Percentiles rank a stretch among this genome's conserved stretches.
These are phyloP conservation scores for Colletotrichum sp. DNA, from an alignment of 2,329 filamentous ascomycete genomes.

Conservation along the genomic window DNA sequence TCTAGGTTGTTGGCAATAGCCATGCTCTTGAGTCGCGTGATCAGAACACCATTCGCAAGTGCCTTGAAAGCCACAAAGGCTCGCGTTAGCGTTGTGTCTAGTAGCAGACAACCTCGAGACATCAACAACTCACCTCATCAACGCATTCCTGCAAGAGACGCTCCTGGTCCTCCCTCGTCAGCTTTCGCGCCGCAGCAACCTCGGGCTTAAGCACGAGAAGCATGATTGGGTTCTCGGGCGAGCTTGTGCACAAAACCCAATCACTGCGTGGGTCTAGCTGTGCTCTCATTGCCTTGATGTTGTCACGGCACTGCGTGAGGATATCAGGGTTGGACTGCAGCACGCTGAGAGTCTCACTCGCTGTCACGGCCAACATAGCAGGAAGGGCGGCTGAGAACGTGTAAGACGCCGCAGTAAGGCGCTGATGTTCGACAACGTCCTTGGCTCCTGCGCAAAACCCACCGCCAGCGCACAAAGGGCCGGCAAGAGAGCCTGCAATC, in stretches of 20 bases:
- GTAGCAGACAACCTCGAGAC: background rate
- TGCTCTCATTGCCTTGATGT: constrained; percentile 82
- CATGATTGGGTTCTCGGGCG: constrained; percentile 85
- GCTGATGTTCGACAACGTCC: constrained; percentile 95
- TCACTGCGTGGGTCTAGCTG: constrained; percentile 94
- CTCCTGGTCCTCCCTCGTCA: constrained; percentile 80
- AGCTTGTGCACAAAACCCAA: constrained; percentile 85
- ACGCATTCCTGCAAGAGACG: constrained; percentile 86
- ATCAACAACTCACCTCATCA: constrained; percentile 77
- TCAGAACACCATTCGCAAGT: constrained; percentile 85
- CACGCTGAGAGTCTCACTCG: constrained; percentile 86
- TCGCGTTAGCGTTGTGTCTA: background rate
- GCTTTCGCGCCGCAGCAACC: constrained; percentile 72
- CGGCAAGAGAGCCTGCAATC: constrained; percentile 92
- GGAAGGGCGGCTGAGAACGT: constrained; percentile 96
- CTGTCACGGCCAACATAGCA: constrained; percentile 92
- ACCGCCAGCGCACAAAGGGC: constrained; percentile 88
- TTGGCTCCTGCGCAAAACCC: constrained; percentile 93
- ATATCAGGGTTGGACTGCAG: constrained; percentile 88
- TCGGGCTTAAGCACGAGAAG: constrained; percentile 84
- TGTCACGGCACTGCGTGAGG: constrained; percentile 79
- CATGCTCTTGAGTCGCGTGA: constrained; percentile 84
- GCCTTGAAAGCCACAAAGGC: constrained; percentile 55
- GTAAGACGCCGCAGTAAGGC: constrained; percentile 89
- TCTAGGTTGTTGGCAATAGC: constrained; percentile 69